These are phyloP conservation scores for Saraca asoca DNA, from an alignment of 331 rosid species.

Conservation along the genomic window DNA sequence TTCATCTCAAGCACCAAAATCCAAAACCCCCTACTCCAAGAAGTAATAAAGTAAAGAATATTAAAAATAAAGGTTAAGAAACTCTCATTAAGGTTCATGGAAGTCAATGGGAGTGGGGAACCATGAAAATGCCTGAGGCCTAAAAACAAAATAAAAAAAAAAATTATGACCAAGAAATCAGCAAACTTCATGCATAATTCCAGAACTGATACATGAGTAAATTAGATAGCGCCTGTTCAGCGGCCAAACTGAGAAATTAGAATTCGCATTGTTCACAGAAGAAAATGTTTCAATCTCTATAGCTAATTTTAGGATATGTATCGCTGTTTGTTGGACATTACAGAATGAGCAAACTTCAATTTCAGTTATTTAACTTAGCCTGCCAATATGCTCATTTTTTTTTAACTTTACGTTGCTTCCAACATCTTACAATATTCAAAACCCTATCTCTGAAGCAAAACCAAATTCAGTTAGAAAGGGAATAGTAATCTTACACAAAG, in stretches of 20 bases:
- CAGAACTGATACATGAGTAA: conserved; percentile 7
- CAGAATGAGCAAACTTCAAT: neutral
- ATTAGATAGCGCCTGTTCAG: neutral
- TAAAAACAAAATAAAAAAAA: neutral
- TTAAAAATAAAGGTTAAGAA: conserved; percentile 12
- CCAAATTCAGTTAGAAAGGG: conserved; percentile 11
- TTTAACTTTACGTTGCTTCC: too few relatives aligned
- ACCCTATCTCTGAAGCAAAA: conserved; percentile 33
- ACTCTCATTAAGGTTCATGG: neutral
- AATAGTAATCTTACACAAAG: conserved; percentile 50
- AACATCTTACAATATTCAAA: neutral
- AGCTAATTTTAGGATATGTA: conserved; percentile 4
- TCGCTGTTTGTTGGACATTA: neutral
- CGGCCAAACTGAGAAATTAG: conserved; percentile 1
- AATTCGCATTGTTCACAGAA: neutral
- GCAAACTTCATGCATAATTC: too few relatives aligned
- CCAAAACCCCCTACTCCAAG: conserved; percentile 9
- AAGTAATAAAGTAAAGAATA: neutral
- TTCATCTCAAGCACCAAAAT: too few relatives aligned
- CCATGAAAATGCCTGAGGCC: neutral
- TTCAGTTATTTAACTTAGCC: neutral
- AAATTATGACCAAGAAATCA: neutral
- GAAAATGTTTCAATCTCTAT: neutral
- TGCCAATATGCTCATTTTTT: neutral
- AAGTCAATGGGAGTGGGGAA: neutral